Evolutionary conservation across 192 early-diverging fungal genomes (phyloP).

Genomic region (Umbelopsis ramanniana): DNA sequence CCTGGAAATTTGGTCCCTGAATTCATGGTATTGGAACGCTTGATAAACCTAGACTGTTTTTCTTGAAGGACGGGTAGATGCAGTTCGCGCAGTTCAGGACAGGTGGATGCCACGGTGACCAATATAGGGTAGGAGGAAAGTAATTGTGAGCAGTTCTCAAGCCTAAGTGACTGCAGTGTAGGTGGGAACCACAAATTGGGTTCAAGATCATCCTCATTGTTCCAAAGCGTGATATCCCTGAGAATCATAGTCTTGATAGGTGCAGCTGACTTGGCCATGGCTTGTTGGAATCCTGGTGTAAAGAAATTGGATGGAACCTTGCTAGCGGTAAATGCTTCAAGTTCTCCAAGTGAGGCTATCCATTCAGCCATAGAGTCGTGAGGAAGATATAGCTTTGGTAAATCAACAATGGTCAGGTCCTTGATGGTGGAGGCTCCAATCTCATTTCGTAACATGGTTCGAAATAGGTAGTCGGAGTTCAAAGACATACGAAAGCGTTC

Average conservation of each 20-base stretch:
- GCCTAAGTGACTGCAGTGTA: not conserved
- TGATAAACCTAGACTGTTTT: not conserved
- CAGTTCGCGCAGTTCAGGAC: not conserved
- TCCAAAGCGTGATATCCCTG: constrained; percentile 12
- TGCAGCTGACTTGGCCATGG: not conserved
- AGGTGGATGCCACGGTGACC: not conserved
- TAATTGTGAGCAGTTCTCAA: constrained; percentile 11
- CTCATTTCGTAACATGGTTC: not conserved
- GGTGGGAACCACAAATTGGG: constrained; percentile 19
- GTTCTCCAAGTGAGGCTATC: not conserved
- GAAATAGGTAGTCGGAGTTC: constrained; percentile 16
- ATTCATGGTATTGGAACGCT: not conserved
- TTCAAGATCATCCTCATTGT: constrained; percentile 13
- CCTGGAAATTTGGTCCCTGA: not conserved
- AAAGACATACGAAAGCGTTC: constrained; percentile 8
- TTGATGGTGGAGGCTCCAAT: constrained; percentile 11
- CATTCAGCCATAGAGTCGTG: constrained; percentile 8
- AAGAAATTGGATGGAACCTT: constrained; percentile 17
- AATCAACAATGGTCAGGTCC: not conserved
- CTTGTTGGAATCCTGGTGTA: not conserved
- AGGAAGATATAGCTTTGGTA: constrained; percentile 14
- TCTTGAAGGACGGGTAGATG: not conserved
- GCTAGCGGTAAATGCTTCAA: not conserved
- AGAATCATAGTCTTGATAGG: not conserved
- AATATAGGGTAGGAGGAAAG: not conserved